These are phyloP conservation scores for Melastoma malabathricum DNA, from an alignment of 345 rosid genomes.

Conservation along the genomic window DNA sequence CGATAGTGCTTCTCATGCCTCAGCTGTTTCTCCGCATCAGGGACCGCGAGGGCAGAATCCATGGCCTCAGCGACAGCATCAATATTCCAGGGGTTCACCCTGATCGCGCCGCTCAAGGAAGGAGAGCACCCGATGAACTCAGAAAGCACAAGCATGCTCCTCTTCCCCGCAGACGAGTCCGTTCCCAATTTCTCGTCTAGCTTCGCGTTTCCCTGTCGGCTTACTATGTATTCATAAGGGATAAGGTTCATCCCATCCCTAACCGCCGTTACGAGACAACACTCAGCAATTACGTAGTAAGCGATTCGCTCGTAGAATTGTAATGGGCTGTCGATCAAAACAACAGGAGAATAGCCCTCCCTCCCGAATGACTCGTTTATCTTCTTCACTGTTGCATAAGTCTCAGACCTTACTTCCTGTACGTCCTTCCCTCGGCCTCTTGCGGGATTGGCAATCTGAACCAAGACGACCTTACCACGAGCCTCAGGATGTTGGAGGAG, in stretches of 20 bases:
- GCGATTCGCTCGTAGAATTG: conserved; percentile 87
- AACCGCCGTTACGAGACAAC: conserved; percentile 89
- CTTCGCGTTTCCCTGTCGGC: conserved; percentile 69
- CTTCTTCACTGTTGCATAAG: conserved; percentile 50
- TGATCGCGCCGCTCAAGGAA: conserved; percentile 75
- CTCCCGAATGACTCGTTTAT: conserved; percentile 69
- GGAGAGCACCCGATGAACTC: conserved; percentile 95
- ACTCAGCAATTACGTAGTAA: conserved; percentile 80
- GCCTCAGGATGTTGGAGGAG: conserved; percentile 59
- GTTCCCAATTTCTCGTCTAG: conserved; percentile 46
- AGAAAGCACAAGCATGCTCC: conserved; percentile 88
- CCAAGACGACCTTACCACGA: conserved; percentile 65
- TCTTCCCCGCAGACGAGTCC: conserved; percentile 29
- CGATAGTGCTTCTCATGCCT: conserved; percentile 89
- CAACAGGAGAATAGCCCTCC: conserved; percentile 62
- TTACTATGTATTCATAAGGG: conserved; percentile 76
- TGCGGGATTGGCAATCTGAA: conserved; percentile 94
- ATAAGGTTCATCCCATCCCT: conserved; percentile 97
- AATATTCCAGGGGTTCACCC: conserved; percentile 90
- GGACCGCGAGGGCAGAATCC: conserved; percentile 54
- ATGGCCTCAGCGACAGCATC: conserved; percentile 86
- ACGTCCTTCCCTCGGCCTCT: conserved; percentile 89
- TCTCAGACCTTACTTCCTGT: conserved; percentile 69
- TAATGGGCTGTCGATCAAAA: conserved; percentile 56
- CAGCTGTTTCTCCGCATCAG: conserved; percentile 71